phyloP scores from a whole-genome alignment of 2,329 filamentous ascomycete genomes.

The Ascochyta viciae-villosae region DNA sequence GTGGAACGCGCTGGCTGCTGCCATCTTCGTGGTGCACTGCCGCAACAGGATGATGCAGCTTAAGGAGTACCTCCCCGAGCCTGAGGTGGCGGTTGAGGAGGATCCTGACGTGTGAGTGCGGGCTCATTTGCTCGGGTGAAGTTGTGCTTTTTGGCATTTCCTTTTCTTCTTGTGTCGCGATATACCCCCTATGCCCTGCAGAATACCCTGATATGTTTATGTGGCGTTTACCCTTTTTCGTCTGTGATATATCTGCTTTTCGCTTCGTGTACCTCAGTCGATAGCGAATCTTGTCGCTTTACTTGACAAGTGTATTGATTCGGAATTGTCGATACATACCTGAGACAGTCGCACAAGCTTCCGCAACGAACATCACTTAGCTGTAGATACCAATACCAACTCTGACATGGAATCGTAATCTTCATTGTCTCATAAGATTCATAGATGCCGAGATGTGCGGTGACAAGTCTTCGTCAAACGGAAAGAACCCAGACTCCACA shows the following conservation, averaged over 20 bases:
- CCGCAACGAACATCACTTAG: background rate
- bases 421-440: background rate
- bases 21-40: conserved; percentile 62
- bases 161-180: conserved; percentile 19
- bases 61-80: conserved; percentile 44
- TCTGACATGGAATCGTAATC: background rate
- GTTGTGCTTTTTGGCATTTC: conserved; percentile 3
- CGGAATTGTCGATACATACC: too few relatives aligned
- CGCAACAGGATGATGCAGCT: conserved; percentile 59
- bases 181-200: conserved; percentile 27
- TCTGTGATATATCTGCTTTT: background rate
- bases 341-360: background rate
- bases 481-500: background rate
- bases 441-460: too few relatives aligned
- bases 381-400: background rate
- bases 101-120: conserved; percentile 41
- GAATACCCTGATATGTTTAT: background rate
- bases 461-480: background rate
- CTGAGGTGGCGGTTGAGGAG: conserved; percentile 17
- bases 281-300: too few relatives aligned
- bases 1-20: conserved; percentile 66
- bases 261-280: too few relatives aligned
- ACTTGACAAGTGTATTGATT: too few relatives aligned
- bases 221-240: too few relatives aligned
- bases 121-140: too few relatives aligned